Evolutionary conservation across 768 basidiomycete species (phyloP), one percentile per base, ranked within the genome.

Genomic region (Tylopilus subfusipes): DNA sequence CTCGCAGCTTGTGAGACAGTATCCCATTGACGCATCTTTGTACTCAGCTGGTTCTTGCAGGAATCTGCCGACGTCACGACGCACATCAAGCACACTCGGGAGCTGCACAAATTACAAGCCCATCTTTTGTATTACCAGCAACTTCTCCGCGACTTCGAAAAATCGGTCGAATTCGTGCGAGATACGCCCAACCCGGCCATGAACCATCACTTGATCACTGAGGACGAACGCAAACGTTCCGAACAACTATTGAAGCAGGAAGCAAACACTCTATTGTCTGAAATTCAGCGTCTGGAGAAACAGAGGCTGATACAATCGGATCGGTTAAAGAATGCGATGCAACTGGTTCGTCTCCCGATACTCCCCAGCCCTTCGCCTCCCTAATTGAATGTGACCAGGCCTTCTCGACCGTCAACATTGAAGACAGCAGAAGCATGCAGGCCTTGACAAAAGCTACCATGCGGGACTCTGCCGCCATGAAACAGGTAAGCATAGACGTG

Each of bases 361-460:
- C 2, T 29, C 16, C 31, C 34, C 11, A 10, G 4, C 7, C 6
- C 22, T 47, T 14, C 16, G 1, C 34, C 10, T 42, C 38, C 5
- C 47, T 62, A 5, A 60, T 27, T 6, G 16, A 45, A 13, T 22
- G 27, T 40, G 31, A 42, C 9, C 50, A 84, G 83, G 83, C 81
- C 2, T 85, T 83, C 62, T 79, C 80, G 51, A 78, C 74, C 14
- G 80, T 84, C 38, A 84, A 82, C 57, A 82, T 83, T 21, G 71
- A 70, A n/a, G 84, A 85, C 58, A 83, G 79, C 63, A 73, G 65
- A 56, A 73, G 70, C 22, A 83, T 82, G 78, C 68, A 77, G 49
- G 54, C 69, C 14, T 74, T 85, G 71, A 84, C 83, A 6, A 69
- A 72, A 61, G 74, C 75, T 12, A 67, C 78, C 6, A 58, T 77